Conservation (phyloP, 2,329 filamentous ascomycete species). For the Monosporascus sp. region DNA sequence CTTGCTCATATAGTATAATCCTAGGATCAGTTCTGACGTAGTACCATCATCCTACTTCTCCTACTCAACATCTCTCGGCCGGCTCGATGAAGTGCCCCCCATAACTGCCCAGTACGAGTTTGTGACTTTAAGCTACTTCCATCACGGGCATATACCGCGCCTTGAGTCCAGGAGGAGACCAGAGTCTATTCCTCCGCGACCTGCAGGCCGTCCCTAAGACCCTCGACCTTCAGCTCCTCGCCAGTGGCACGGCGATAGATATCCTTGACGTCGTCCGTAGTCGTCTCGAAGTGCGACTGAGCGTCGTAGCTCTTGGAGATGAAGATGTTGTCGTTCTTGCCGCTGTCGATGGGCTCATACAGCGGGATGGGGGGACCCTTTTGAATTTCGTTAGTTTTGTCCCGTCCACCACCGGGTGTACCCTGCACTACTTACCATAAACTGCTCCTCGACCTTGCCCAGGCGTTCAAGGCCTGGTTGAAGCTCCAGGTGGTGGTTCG, state of each 20-base stretch:
- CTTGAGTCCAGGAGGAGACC: too few species aligned
- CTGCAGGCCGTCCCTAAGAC: conserved; percentile 72
- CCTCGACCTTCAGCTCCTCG: conserved; percentile 83
- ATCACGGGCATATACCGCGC: too few species aligned
- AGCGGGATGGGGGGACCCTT: conserved; percentile 80
- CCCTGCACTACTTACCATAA: conserved; percentile 59
- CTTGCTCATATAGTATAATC: too few species aligned
- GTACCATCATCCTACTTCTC: too few species aligned
- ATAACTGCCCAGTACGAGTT: background rate
- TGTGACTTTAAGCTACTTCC: too few species aligned
- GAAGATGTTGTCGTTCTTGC: conserved; percentile 84
- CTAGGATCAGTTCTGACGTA: too few species aligned
- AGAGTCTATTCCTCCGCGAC: conserved; percentile 59
- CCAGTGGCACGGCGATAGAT: conserved; percentile 84
- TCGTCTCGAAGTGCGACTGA: conserved; percentile 94
- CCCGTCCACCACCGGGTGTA: background rate
- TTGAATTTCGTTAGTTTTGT: conserved; percentile 2
- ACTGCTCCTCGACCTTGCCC: conserved; percentile 92
- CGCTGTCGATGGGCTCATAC: conserved; percentile 83
- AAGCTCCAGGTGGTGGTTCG: conserved; percentile 95
- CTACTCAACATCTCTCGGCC: too few species aligned
- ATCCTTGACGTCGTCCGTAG: conserved; percentile 85
- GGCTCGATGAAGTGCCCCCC: background rate
- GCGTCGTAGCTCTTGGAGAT: conserved; percentile 99
- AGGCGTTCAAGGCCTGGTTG: conserved; percentile 88